Evolutionary conservation across 495 filamentous ascomycete species (phyloP).

Genomic region (Monascus purpureus): DNA sequence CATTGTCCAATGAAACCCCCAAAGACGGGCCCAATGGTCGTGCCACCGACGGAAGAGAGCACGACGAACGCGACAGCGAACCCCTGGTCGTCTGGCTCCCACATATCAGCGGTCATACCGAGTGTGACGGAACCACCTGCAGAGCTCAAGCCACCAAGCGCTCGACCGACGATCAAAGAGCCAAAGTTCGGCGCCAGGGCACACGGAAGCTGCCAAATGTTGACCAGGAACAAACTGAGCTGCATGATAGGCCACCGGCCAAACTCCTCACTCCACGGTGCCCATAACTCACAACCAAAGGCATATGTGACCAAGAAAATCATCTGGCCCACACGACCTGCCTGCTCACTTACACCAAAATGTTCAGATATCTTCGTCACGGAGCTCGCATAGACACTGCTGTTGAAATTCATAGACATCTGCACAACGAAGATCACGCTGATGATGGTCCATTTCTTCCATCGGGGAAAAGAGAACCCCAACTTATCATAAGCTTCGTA

Average conservation of each 20-base stretch:
- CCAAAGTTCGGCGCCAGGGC: conserved; percentile 51
- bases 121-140: conserved; percentile 63
- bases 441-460: conserved; percentile 58
- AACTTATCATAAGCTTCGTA: conserved; percentile 45
- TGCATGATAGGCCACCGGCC: conserved; percentile 52
- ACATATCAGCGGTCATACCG: conserved; percentile 61
- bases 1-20: conserved; percentile 56
- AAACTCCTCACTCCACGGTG: conserved; percentile 57
- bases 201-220: conserved; percentile 51
- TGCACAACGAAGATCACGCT: conserved; percentile 54
- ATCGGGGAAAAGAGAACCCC: conserved; percentile 38
- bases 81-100: conserved; percentile 44
- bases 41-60: conserved; percentile 54
- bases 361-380: conserved; percentile 37
- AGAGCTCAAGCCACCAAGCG: conserved; percentile 48
- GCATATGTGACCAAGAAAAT: conserved; percentile 54
- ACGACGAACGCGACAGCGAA: conserved; percentile 49
- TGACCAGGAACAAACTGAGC: conserved; percentile 45
- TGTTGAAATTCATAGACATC: conserved; percentile 66
- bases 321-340: conserved; percentile 44
- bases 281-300: conserved; percentile 62
- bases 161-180: conserved; percentile 41
- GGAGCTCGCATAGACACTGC: conserved; percentile 49
- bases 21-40: conserved; percentile 54
- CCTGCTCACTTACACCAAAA: conserved; percentile 43